Evolutionary conservation across 2,329 filamentous ascomycete species (phyloP), one percentile per base, ranked within the genome.

Genomic region (Zopfia rhizophila): DNA sequence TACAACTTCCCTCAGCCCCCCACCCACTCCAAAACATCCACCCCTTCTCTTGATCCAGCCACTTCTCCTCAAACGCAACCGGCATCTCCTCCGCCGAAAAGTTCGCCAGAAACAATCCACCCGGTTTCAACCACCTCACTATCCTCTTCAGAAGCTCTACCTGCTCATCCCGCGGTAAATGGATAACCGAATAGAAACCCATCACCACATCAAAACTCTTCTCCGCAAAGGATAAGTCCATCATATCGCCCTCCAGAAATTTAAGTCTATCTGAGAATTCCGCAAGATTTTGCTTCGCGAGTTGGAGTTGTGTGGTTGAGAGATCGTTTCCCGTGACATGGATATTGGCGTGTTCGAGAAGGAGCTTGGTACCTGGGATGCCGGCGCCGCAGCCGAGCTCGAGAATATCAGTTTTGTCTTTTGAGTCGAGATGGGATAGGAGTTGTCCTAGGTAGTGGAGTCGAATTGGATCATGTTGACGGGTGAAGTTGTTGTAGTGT

Each of bases 101-200:
- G 53, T 79, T 82, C 6, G 70, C 73, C 18, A 85, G 72, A 16
- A 84, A 51, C 25, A 68, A 68, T 1, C 81, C 82, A 0, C 78
- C 80, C 0, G 77, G 76, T 52, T 74, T 78, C 25, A 85, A 58
- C 82, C 81, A 85, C 5, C 27, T 30, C 0, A 48, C 54, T 14
- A 82, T 73, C 25, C 74, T 70, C n/a, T 39, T 25, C 16, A 84
- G 53, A 44, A 84, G 69, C 16, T 63, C 61, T 0, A 52, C 63
- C 63, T 84, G 82, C 57, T 84, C 80, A 1, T 66, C 64, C 5
- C 74, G 72, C 1, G 81, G 79, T 4, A 85, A 72, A 53, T 84
- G 82, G 38, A 83, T 77, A 38, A 85, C 61, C 23, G 76, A 81
- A 63, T 82, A 84, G 55, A 84, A 76, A 0, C 68, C 81, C 1